Evolutionary conservation across 2,329 filamentous ascomycete species (phyloP).

Genomic region (Dactylella cylindrospora): DNA sequence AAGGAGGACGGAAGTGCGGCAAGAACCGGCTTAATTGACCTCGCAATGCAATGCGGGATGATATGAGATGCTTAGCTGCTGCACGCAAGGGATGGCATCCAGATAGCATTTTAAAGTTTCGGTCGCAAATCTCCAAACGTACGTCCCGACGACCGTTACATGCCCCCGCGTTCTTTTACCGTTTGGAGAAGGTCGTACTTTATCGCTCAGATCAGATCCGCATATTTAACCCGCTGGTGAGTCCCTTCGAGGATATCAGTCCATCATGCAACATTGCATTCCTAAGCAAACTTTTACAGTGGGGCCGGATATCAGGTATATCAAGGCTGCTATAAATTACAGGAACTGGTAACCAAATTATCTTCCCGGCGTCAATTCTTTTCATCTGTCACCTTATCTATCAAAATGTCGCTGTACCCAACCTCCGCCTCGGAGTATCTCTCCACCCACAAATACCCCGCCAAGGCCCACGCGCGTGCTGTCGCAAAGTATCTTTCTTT

Average conservation of each 20-base stretch:
- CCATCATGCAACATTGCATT: background rate
- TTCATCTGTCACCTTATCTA: background rate
- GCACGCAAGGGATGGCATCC: no score
- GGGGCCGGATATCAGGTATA: conserved; percentile 12
- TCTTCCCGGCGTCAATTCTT: conserved; percentile 1
- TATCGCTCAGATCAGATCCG: conserved; percentile 21
- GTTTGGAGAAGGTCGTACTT: conserved; percentile 35
- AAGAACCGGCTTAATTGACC: conserved; percentile 24
- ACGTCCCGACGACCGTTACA: no score
- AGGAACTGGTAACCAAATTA: background rate
- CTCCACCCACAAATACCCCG: conserved; percentile 58
- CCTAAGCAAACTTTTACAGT: conserved; percentile 4
- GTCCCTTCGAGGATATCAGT: conserved; percentile 2
- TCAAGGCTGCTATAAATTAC: background rate
- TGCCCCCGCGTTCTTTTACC: conserved; percentile 15
- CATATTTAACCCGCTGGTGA: conserved; percentile 14
- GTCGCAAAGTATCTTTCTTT: conserved; percentile 70
- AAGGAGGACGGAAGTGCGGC: no score
- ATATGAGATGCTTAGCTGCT: conserved; percentile 35
- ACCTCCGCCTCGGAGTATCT: conserved; percentile 36
- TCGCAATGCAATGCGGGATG: conserved; percentile 7
- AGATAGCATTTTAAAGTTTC: conserved; percentile 21
- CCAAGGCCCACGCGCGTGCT: conserved; percentile 79
- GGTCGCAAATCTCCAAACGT: no score
- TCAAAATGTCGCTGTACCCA: conserved; percentile 25